Base-by-base conservation (phyloP, 164 flowering plant species). In the Magnolia officinalis region DNA sequence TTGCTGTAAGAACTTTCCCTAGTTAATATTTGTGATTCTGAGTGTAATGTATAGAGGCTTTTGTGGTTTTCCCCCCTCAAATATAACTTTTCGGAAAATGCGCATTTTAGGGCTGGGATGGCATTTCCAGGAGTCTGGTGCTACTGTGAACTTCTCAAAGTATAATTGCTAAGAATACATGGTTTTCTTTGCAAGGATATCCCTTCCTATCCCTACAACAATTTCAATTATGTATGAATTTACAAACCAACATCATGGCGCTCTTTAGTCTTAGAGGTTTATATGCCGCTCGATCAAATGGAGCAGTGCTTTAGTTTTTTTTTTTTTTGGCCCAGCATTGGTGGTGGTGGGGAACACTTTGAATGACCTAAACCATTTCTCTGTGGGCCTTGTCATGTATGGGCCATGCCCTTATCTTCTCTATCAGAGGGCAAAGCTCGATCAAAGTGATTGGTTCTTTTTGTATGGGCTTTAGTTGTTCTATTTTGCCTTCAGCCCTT, bases 1-100 rank as follows among this genome's bases (percentile, higher is more conserved):
- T 96, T 88, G 97, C 99, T 73, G 99, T 96, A 89, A 84, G 92
- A 26, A 66, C 45, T 49, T 66, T 68, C 59, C 63, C 70, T 18
- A 63, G 50, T 74, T 63, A 59, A 13, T 26, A 29, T 67, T 19
- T 55, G 45, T 37, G 45, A 5, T 37, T 37, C 45, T 37, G 45
- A 37, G 45, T 37, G 45, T 37, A 26, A 37, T 37, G 45, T 37
- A 37, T 37, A 37, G 6, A 37, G 45, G 45, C 6, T 65, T 64
- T 2, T 63, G 65, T 58, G 6, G n/a, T 7, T 65, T 65, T 2
- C 21, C 68, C 4, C 4, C 29, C 21, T 65, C 24, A 19, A 10
- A 21, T 24, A 11, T 13, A 21, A 65, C 21, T 65, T 6, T 23
- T 65, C 0, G 29, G 29, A 21, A 21, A 21, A 21, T 23, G 21